Base-by-base conservation (phyloP, 352 stramenopile species). In the Albugo candida region DNA sequence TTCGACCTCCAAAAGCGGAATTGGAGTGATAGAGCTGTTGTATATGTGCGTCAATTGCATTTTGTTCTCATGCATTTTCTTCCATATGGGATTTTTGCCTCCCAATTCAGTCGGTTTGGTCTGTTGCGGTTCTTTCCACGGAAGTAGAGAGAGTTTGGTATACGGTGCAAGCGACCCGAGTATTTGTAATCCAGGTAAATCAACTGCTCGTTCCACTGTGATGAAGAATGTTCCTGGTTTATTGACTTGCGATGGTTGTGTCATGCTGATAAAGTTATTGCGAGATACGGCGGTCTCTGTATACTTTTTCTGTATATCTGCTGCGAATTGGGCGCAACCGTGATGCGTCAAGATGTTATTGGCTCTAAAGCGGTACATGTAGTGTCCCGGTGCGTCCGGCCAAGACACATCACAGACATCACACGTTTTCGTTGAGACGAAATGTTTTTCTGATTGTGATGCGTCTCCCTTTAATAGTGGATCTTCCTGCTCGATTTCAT, bases 1-100 rank as follows among this genome's bases (percentile, higher is more conserved):
- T 51, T 92, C 75, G 24, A 92, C 70, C 51, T 88, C 75, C 1
- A 92, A 56, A 16, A 87, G 51, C 24, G 78, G 78, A 21, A 88
- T 84, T 3, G 78, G 78, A 2, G 77, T 92, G 59, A 87, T 88
- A 12, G 65, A 77, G 53, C 75, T 87, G 60, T 87, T 92, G 63
- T 87, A 92, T 68, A 87, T 85, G 61, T 92, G 78, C 27, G 77
- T 72, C 39, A 92, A 81, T 18, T 81, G 70, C 70, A 88, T 81
- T 49, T 56, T 62, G 45, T 87, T 88, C 49, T 84, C 71, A 47
- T 88, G 71, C 38, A 63, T 61, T 47, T 48, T 68, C 36, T 65
- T 72, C 75, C 75, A 92, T 18, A 80, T 58, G 16, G 78, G 78
- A 48, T 85, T 74, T 11, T 70, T 69, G 3, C 75, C 78, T 18